Evolutionary conservation across 192 early-diverging fungal species (phyloP).

Genomic region (Umbelopsis sp.): DNA sequence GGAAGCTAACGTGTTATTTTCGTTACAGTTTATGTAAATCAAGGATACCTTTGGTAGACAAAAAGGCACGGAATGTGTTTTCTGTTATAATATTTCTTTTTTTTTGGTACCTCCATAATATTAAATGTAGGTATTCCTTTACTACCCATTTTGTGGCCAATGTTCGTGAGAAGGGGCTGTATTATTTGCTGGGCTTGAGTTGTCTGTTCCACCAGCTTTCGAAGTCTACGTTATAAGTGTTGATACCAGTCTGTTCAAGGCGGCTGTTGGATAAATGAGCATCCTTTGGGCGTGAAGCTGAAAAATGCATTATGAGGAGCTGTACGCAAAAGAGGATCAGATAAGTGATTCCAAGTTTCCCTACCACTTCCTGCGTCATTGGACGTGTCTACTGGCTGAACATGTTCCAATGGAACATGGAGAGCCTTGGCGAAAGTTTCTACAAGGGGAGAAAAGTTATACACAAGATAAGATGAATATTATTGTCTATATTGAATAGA

Average conservation of each 20-base stretch:
- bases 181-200: constrained; percentile 4
- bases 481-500: background rate
- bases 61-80: background rate
- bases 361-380: constrained; percentile 35
- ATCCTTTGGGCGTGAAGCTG: constrained; percentile 64
- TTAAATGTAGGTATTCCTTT: background rate
- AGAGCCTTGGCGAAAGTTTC: constrained; percentile 54
- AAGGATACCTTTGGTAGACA: constrained; percentile 15
- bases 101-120: background rate
- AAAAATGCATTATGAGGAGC: background rate
- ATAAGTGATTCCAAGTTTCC: background rate
- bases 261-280: constrained; percentile 64
- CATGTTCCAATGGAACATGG: constrained; percentile 49
- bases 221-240: constrained; percentile 51
- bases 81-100: background rate
- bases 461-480: background rate
- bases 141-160: background rate
- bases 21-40: background rate
- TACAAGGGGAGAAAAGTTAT: constrained; percentile 13
- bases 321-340: background rate
- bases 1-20: background rate
- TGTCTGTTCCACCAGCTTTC: constrained; percentile 52
- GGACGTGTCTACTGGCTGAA: constrained; percentile 40
- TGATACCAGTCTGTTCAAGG: constrained; percentile 57
- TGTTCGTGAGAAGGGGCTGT: background rate